Percentiles rank a stretch among this genome's conserved stretches.
phyloP scores from a whole-genome alignment of 2,329 filamentous ascomycete genomes.

The Sclerotiophoma versabilis region DNA sequence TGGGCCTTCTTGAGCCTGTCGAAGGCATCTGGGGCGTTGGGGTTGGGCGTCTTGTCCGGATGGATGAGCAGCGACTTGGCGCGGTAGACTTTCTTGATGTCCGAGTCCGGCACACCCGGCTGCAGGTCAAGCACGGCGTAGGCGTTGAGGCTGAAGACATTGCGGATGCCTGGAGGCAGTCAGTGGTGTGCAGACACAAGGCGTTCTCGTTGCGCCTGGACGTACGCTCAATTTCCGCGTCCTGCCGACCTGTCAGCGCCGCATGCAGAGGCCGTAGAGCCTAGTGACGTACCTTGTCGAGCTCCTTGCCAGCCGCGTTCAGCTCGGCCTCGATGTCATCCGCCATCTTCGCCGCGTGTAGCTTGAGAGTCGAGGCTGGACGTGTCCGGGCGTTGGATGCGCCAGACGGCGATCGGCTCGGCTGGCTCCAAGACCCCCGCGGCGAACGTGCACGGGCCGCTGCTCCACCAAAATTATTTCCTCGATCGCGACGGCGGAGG shows the following conservation, averaged over 20 bases:
- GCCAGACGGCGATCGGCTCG: neutral
- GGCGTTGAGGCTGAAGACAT: slow-evolving; percentile 82
- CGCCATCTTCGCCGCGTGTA: slow-evolving; percentile 66
- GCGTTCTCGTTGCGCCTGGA: neutral
- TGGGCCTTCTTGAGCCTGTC: slow-evolving; percentile 96
- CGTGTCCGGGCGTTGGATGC: neutral
- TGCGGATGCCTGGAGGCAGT: slow-evolving; percentile 68
- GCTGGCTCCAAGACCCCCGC: slow-evolving; percentile 24
- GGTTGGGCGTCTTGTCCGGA: slow-evolving; percentile 95
- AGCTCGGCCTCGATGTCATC: slow-evolving; percentile 13
- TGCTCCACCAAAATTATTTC: slow-evolving; percentile 37
- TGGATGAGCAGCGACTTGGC: slow-evolving; percentile 99
- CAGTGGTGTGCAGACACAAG: neutral
- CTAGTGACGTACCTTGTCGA: slow-evolving; percentile 74
- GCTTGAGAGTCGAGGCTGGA: slow-evolving; percentile 3
- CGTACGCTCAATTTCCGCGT: slow-evolving; percentile 87
- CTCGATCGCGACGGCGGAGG: neutral
- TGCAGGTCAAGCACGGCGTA: slow-evolving; percentile 96
- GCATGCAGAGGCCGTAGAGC: neutral
- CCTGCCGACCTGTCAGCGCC: slow-evolving; percentile 59
- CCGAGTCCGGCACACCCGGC: slow-evolving; percentile 91
- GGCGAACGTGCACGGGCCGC: slow-evolving; percentile 33
- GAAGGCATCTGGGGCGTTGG: slow-evolving; percentile 90
- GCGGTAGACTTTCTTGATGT: slow-evolving; percentile 94
- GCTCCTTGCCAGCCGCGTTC: slow-evolving; percentile 71